Evolutionary conservation across 495 filamentous ascomycete genomes (phyloP).

Genomic region (Cryomyces minteri): DNA sequence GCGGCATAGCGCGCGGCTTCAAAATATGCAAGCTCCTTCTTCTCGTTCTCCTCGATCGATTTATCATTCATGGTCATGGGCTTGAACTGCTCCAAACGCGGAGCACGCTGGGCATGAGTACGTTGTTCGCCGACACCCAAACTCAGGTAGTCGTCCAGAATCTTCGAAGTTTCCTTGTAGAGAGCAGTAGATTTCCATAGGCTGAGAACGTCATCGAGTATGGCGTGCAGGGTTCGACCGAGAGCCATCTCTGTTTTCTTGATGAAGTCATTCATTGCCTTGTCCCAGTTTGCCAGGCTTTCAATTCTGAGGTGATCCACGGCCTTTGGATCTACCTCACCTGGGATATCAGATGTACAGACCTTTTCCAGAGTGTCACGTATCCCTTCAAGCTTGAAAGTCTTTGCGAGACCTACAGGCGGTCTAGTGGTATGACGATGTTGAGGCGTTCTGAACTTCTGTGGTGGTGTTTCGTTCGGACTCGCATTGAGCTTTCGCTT

Average conservation of each 20-base stretch:
- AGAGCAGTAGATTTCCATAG: constrained; percentile 6
- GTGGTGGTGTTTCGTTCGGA: background rate
- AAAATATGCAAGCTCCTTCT: background rate
- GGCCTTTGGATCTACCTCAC: constrained; percentile 17
- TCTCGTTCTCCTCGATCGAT: background rate
- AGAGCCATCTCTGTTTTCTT: constrained; percentile 1
- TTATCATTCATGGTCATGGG: constrained; percentile 1
- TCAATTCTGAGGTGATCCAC: constrained; percentile 12
- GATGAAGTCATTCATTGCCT: constrained; percentile 2
- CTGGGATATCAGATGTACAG: constrained; percentile 15
- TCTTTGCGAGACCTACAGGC: constrained; percentile 1
- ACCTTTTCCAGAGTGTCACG: constrained; percentile 15
- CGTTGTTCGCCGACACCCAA: constrained; percentile 1
- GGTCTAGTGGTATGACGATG: background rate
- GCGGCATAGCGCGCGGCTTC: background rate
- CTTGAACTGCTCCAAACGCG: constrained; percentile 5
- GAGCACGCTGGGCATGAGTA: constrained; percentile 1
- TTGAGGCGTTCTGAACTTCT: background rate
- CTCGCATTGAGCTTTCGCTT: constrained; percentile 1
- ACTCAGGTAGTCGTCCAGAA: constrained; percentile 1
- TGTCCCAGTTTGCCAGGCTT: constrained; percentile 3
- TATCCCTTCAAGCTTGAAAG: constrained; percentile 15
- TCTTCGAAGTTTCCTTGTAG: constrained; percentile 1
- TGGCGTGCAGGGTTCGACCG: background rate
- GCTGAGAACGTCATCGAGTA: constrained; percentile 1